These are phyloP conservation scores for Xylaria grammica DNA, from an alignment of 495 filamentous ascomycete species.

Conservation along the genomic window DNA sequence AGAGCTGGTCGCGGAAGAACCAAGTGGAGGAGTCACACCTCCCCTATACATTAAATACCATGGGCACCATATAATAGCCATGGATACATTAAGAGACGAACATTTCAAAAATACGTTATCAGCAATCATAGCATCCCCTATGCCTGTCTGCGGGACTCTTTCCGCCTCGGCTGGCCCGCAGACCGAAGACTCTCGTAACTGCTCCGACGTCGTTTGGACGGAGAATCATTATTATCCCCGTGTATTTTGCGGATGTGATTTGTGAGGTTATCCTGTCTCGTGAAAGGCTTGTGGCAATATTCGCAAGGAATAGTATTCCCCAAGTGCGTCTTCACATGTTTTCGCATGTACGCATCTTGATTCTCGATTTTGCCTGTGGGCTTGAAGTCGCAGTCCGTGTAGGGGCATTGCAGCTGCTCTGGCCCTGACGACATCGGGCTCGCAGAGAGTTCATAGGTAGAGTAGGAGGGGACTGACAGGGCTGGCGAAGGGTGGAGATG, in stretches of 20 bases:
- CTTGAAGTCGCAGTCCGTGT: neutral
- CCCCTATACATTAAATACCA: too few species aligned
- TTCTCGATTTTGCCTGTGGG: neutral
- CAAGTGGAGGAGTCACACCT: too few species aligned
- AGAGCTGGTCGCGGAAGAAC: too few species aligned
- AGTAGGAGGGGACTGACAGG: neutral
- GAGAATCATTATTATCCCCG: neutral
- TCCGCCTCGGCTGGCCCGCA: neutral
- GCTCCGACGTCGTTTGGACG: neutral
- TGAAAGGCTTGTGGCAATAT: neutral
- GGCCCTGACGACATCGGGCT: neutral
- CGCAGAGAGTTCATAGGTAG: neutral
- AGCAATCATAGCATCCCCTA: neutral
- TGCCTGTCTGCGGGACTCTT: neutral
- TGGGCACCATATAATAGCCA: neutral
- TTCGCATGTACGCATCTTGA: neutral
- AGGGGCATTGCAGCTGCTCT: neutral
- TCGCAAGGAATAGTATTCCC: neutral
- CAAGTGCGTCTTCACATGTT: neutral
- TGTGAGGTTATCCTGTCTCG: neutral
- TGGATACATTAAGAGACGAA: neutral
- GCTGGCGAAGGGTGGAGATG: neutral
- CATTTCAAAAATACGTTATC: too few species aligned
- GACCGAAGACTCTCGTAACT: neutral
- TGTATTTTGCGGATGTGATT: neutral